Percentiles rank a stretch among this genome's conserved stretches.
Conservation (phyloP, 768 basidiomycete genomes). For the Amanita exitialis region DNA sequence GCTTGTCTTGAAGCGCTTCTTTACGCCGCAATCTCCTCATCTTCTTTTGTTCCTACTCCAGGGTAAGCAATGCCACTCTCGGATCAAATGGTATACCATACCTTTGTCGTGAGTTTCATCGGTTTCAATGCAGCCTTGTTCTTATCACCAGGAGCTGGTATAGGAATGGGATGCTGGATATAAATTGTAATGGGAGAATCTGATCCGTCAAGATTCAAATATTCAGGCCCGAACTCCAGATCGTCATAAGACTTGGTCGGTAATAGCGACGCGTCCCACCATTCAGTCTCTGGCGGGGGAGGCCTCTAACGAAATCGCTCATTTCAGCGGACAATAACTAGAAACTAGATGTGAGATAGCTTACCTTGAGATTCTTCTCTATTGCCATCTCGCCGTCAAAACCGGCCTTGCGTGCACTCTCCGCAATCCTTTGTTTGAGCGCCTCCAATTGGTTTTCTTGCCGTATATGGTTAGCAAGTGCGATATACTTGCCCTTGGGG, state of each 20-base stretch:
- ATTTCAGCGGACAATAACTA: background rate
- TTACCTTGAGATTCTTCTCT: constrained; percentile 81
- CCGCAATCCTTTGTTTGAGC: constrained; percentile 87
- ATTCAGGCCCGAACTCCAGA: constrained; percentile 42
- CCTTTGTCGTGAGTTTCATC: constrained; percentile 90
- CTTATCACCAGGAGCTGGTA: constrained; percentile 85
- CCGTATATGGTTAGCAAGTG: constrained; percentile 59
- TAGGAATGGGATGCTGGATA: constrained; percentile 95
- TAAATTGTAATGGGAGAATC: constrained; percentile 81
- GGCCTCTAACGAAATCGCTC: constrained; percentile 40
- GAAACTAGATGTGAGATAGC: constrained; percentile 12
- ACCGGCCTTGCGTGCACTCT: constrained; percentile 88
- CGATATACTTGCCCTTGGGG: constrained; percentile 85
- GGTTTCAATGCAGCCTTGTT: constrained; percentile 71
- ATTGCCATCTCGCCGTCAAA: constrained; percentile 88
- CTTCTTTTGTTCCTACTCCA: constrained; percentile 87
- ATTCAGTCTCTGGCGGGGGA: constrained; percentile 85
- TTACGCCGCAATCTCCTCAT: constrained; percentile 84
- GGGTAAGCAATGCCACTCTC: constrained; percentile 11
- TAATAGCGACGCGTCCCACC: constrained; percentile 92
- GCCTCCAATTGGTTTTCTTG: constrained; percentile 79
- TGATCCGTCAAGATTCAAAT: constrained; percentile 51
- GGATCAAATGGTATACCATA: constrained; percentile 12
- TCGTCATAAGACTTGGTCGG: constrained; percentile 78
- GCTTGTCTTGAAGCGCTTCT: constrained; percentile 86